Conservation (phyloP, 1,139 yeast species). For the Geotrichum restrictum region DNA sequence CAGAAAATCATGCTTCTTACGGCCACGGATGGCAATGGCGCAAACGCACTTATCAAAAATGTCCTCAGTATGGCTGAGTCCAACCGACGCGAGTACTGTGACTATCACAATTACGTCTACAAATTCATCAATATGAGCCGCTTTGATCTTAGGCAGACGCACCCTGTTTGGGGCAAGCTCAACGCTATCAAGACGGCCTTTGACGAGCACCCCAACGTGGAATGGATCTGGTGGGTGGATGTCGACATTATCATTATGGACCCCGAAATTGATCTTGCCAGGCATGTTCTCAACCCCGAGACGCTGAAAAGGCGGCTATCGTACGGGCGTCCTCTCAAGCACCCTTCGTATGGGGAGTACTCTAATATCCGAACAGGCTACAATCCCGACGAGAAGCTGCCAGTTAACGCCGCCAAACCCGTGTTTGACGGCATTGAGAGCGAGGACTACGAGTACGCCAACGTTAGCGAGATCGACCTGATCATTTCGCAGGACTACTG, state of each 20-base stretch:
- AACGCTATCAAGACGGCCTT: conserved; percentile 28
- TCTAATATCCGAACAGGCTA: conserved; percentile 19
- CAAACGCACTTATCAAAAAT: conserved; percentile 27
- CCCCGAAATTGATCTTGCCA: conserved; percentile 27
- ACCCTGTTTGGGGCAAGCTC: conserved; percentile 30
- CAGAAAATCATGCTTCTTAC: conserved; percentile 32
- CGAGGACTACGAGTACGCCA: conserved; percentile 12
- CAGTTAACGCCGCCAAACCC: neutral
- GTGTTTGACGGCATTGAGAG: conserved; percentile 3
- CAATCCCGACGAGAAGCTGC: conserved; percentile 1
- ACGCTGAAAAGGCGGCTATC: conserved; percentile 23
- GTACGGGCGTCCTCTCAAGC: conserved; percentile 22
- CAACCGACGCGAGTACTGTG: conserved; percentile 36
- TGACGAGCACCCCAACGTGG: conserved; percentile 27
- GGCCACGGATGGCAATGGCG: conserved; percentile 34
- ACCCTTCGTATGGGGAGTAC: conserved; percentile 10
- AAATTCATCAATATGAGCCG: conserved; percentile 32
- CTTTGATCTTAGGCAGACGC: conserved; percentile 17
- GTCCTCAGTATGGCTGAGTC: conserved; percentile 29
- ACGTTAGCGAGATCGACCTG: conserved; percentile 24
- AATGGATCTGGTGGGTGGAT: conserved; percentile 35
- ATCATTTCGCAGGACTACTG: conserved; percentile 27
- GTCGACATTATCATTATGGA: conserved; percentile 30
- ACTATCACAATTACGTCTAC: conserved; percentile 34
- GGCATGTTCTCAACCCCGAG: conserved; percentile 26